Conservation (phyloP, 1,139 yeast genomes). For the Meyerozyma guilliermondii region DNA sequence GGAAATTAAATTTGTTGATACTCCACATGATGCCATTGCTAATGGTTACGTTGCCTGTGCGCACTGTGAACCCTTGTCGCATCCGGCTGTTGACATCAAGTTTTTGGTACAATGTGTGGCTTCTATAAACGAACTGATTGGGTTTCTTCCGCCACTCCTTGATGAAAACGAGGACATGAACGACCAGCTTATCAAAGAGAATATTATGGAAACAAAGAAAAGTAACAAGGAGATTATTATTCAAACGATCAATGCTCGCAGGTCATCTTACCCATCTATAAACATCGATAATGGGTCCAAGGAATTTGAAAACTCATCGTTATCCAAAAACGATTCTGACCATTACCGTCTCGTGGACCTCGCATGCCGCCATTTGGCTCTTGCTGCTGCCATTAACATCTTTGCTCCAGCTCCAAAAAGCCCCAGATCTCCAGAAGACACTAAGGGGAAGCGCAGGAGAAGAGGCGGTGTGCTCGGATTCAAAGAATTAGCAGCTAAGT, state of each 20-base stretch:
- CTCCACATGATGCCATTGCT: slow-evolving; percentile 36
- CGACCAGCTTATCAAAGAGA: slow-evolving; percentile 34
- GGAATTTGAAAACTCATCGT: slow-evolving; percentile 21
- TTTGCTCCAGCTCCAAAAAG: slow-evolving; percentile 19
- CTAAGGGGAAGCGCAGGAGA: slow-evolving; percentile 49
- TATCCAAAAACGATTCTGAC: slow-evolving; percentile 58
- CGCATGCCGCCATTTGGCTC: slow-evolving; percentile 80
- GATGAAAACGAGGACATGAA: slow-evolving; percentile 44
- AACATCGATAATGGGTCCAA: slow-evolving; percentile 21
- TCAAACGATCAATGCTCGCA: slow-evolving; percentile 18
- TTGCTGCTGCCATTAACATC: slow-evolving; percentile 67
- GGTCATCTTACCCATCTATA: slow-evolving; percentile 26
- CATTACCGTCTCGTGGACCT: slow-evolving; percentile 69
- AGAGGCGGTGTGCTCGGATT: slow-evolving; percentile 88
- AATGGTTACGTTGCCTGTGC: slow-evolving; percentile 49
- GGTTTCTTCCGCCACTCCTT: slow-evolving; percentile 48
- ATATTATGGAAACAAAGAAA: slow-evolving; percentile 28
- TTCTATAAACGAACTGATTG: slow-evolving; percentile 51
- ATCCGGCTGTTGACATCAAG: slow-evolving; percentile 45
- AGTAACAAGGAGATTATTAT: slow-evolving; percentile 24
- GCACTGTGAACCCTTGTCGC: slow-evolving; percentile 42
- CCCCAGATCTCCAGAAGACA: slow-evolving; percentile 17
- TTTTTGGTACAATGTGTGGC: slow-evolving; percentile 55
- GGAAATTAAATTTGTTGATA: slow-evolving; percentile 41
- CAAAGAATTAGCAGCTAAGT: slow-evolving; percentile 81